These are phyloP conservation scores for Xenoacremonium recifei DNA, from an alignment of 2,329 filamentous ascomycete species.

Conservation along the genomic window DNA sequence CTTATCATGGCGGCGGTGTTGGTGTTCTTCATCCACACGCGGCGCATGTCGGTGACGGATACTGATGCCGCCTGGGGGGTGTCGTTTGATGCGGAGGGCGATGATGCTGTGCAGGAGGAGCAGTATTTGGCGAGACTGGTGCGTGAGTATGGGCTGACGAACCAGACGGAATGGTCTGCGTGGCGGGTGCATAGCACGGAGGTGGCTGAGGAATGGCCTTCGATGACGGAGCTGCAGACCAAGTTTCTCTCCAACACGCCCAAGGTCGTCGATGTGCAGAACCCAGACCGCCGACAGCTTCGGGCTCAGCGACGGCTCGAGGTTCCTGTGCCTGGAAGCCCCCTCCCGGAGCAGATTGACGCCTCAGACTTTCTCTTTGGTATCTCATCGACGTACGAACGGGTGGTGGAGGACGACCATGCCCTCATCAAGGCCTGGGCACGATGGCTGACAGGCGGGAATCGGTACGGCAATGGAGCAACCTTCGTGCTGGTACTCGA, in stretches of 20 bases:
- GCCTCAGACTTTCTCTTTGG: conserved; percentile 43
- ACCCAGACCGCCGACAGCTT: conserved; percentile 23
- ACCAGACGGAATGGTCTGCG: conserved; percentile 32
- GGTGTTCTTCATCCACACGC: conserved; percentile 22
- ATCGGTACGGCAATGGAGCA: conserved; percentile 41
- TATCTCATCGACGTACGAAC: conserved; percentile 41
- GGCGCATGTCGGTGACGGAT: conserved; percentile 12
- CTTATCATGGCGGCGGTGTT: conserved; percentile 24
- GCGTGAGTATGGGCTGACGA: conserved; percentile 26
- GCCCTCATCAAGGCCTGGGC: conserved; percentile 42
- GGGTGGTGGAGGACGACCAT: conserved; percentile 37
- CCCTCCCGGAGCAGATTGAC: conserved; percentile 32
- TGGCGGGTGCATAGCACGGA: conserved; percentile 31
- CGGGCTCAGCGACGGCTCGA: conserved; percentile 29
- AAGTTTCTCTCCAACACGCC: conserved; percentile 31
- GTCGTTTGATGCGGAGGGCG: conserved; percentile 13
- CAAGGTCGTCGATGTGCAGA: conserved; percentile 25
- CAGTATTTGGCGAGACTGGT: conserved; percentile 30
- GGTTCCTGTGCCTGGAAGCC: conserved; percentile 32
- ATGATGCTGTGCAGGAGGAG: conserved; percentile 28
- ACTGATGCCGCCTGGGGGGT: conserved; percentile 1
- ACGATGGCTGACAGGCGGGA: conserved; percentile 44
- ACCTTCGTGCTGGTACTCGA: conserved; percentile 42
- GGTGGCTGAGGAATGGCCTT: conserved; percentile 24
- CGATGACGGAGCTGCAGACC: conserved; percentile 28